Percentiles rank a stretch among this genome's conserved stretches.
Conservation (phyloP, 2,329 filamentous ascomycete genomes). For the Aspergillus unguis region DNA sequence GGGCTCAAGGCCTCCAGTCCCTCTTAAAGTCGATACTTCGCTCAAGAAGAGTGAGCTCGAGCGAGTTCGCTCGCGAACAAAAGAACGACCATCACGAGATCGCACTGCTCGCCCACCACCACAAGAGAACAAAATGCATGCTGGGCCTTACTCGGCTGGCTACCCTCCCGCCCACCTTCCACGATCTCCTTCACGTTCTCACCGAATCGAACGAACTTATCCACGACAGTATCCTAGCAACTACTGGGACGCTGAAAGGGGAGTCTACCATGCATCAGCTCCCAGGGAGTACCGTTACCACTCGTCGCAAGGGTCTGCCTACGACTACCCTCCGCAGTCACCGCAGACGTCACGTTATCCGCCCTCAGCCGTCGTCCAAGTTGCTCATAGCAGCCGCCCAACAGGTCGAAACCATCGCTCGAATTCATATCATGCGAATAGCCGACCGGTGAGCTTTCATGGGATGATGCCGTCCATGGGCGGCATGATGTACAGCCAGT, state of each 20-base stretch:
- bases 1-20: constrained; percentile 37
- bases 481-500: constrained; percentile 27
- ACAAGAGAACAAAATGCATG: constrained; percentile 36
- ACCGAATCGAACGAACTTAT: constrained; percentile 31
- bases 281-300: constrained; percentile 34
- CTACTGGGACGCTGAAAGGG: constrained; percentile 37
- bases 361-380: constrained; percentile 27
- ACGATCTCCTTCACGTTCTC: constrained; percentile 34
- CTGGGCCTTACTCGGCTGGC: constrained; percentile 31
- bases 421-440: constrained; percentile 35
- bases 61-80: constrained; percentile 29
- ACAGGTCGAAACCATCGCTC: constrained; percentile 30
- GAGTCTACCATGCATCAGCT: constrained; percentile 32
- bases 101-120: constrained; percentile 24
- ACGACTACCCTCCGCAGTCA: constrained; percentile 33
- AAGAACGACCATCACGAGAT: constrained; percentile 31
- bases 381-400: constrained; percentile 27
- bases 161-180: constrained; percentile 27
- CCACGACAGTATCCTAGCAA: constrained; percentile 30
- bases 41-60: constrained; percentile 29
- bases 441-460: constrained; percentile 41
- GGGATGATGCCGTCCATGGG: constrained; percentile 26
- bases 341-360: constrained; percentile 30
- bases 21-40: constrained; percentile 38
- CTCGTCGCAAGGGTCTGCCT: constrained; percentile 22